Base-by-base conservation (phyloP, 768 basidiomycete genomes). In the Vararia minispora region DNA sequence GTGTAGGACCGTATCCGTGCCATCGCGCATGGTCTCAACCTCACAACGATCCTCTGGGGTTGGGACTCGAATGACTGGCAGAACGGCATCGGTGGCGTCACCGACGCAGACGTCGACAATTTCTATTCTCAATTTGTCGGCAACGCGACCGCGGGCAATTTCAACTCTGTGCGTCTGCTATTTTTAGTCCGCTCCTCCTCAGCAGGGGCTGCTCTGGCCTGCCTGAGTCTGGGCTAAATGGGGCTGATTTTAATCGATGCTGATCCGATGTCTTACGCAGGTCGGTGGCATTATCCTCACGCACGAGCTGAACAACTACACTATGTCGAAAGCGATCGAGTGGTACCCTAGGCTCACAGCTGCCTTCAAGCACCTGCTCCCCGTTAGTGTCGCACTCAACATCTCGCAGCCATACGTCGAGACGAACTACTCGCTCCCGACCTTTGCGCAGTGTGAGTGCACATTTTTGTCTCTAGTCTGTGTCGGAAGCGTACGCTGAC, bases 21-120 rank as follows among this genome's bases (percentile, higher is more conserved):
- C 25, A 79, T 89, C 40, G 74, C 79, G 3, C 53, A 74, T 17
- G 74, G 67, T 7, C 72, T 88, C 46, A 76, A 75, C 26, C 60
- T 88, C 12, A 70, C 69, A 10, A 82, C 82, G 2, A 66, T 89
- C 52, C 63, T 88, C 35, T 89, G 87, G 86, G 55, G 64, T 47
- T 74, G 68, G 43, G 76, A 81, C 49, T 70, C 76, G n/a, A 61
- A 67, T 27, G 85, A 90, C 56, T 87, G 83, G 83, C 53, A 74
- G 37, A 44, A 37, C 6, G 47, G 47, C 25, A 2, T 5, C 7
- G 22, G 8, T 26, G 35, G 27, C 17, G 1, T 43, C 18, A 40
- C 39, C 5, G 4, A 24, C 9, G 32, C 37, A 1, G 27, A 40
- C 10, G 45, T 48, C 6, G 47, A 48, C 21, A 6, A 11, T 2